Evolutionary conservation across 2,329 filamentous ascomycete genomes (phyloP), one percentile per base, ranked within the genome.

Genomic region (Xylariaceae sp.): DNA sequence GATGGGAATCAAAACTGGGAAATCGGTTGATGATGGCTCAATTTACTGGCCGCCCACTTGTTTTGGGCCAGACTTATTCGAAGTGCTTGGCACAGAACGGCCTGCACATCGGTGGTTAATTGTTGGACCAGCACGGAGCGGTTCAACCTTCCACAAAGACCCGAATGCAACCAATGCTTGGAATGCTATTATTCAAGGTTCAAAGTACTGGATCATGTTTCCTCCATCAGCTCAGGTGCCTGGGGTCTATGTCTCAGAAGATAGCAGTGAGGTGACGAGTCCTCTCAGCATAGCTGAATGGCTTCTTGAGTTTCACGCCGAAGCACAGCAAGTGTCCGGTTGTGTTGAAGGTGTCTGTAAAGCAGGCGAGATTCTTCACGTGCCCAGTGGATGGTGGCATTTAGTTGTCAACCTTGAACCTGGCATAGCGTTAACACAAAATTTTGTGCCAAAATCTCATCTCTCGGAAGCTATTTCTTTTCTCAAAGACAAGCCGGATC

Each of bases 171-270:
- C 81, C 16, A 85, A 83, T 57, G 92, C 93, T 0, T 97, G 92
- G 93, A 97, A 97, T 63, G 92, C 91, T 1, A 88, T 96, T 12
- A 73, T 97, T 22, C 82, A 85, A 48, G 93, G 92, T 5, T 81
- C 85, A 25, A 97, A 97, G 63, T 97, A 97, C 73, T 97, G 93
- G 92, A 92, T 97, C 65, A 94, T 97, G 89, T 97, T 97, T 61
- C 90, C 89, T 0, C 85, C 87, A 0, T 81, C 81, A 0, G 79
- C 82, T 0, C 75, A 83, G 3, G 90, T 93, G 6, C 92, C 92
- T 0, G 92, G 92, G 3, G 91, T 97, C 29, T 95, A 86, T 57
- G 88, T 96, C 34, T 94, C 88, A 4, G 76, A 83, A 32, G 93
- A 97, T 62, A 86, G 88, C 62, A 91, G 88, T 61, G 92, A 97